Conservation (phyloP, 2,329 filamentous ascomycete genomes). For the Cordyceps militaris region DNA sequence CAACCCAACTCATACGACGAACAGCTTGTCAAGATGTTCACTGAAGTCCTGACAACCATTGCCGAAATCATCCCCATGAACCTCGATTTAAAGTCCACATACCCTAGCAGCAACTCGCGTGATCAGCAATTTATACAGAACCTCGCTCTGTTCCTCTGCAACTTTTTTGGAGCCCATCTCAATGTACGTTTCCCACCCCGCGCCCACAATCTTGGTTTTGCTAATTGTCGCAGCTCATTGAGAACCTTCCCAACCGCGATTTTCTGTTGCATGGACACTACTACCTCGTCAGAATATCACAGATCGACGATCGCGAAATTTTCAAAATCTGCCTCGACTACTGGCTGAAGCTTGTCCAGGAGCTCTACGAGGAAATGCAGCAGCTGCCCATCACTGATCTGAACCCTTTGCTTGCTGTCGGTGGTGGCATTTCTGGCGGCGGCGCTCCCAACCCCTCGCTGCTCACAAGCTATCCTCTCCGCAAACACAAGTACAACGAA, state of each 20-base stretch:
- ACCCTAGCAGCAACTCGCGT: conserved; percentile 80
- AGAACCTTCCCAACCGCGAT: conserved; percentile 90
- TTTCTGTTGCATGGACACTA: conserved; percentile 95
- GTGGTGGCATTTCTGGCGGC: conserved; percentile 63
- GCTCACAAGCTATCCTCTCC: conserved; percentile 83
- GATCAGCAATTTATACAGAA: conserved; percentile 99
- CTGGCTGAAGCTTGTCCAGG: conserved; percentile 97
- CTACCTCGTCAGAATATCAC: conserved; percentile 95
- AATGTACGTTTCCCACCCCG: conserved; percentile 48
- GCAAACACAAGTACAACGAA: conserved; percentile 97
- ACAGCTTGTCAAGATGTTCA: conserved; percentile 97
- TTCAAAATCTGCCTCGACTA: conserved; percentile 99
- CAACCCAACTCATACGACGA: conserved; percentile 77
- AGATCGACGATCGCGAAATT: conserved; percentile 97
- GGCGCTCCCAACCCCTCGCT: conserved; percentile 79
- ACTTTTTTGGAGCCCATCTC: conserved; percentile 92
- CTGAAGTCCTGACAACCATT: conserved; percentile 87
- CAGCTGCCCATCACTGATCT: conserved; percentile 86
- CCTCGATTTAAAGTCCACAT: conserved; percentile 85
- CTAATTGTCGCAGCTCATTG: conserved; percentile 59
- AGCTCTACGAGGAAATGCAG: conserved; percentile 99
- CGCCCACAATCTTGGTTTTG: neutral
- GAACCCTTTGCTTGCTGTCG: conserved; percentile 79
- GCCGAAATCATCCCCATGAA: conserved; percentile 87
- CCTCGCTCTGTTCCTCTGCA: conserved; percentile 88